Evolutionary conservation across 768 basidiomycete genomes (phyloP), one percentile per base, ranked within the genome.

Genomic region (Podaxis sp.): DNA sequence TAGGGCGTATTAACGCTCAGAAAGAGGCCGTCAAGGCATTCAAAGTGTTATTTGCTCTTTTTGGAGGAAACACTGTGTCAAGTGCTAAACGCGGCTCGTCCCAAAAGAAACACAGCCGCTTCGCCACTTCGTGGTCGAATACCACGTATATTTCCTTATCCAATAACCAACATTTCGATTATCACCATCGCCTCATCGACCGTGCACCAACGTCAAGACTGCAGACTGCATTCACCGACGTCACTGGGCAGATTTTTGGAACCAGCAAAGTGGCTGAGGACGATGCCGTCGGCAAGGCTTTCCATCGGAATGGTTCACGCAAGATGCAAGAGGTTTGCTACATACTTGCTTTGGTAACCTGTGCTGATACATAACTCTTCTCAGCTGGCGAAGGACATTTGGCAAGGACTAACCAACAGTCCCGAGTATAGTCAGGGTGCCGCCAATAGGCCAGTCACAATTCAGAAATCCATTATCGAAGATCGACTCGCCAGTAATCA

Each of bases 231-330:
- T 49, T 58, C 57, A 49, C 57, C 25, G 57, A 58, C 49, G 57
- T 58, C 29, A 58, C 57, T 15, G 57, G 57, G 17, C 57, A 50
- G 46, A 58, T 58, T 33, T 58, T 58, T 49, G 57, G 46, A 4
- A 33, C 46, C 7, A 49, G 57, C 43, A 46, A 49, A 13, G 22
- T 50, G n/a, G 46, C 43, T 4, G 46, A 58, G 25, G 46, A 37
- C 22, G 57, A 58, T 33, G 47, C 41, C 5, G 46, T 58, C n/a
- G 43, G 25, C 13, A 58, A 36, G n/a, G 57, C 57, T 12, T 50
- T 58, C 25, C 57, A 58, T 22, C 29, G 57, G 54, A 36, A 55
- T 55, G 54, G 54, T n/a, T 55, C 54, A 4, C 54, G 37, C 9
- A 55, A 40, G 15, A 55, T 55, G 54, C 38, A 38, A 15, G 22